Conservation (phyloP, 371 early-diverging fungal species). For the Mortierella sp. region DNA sequence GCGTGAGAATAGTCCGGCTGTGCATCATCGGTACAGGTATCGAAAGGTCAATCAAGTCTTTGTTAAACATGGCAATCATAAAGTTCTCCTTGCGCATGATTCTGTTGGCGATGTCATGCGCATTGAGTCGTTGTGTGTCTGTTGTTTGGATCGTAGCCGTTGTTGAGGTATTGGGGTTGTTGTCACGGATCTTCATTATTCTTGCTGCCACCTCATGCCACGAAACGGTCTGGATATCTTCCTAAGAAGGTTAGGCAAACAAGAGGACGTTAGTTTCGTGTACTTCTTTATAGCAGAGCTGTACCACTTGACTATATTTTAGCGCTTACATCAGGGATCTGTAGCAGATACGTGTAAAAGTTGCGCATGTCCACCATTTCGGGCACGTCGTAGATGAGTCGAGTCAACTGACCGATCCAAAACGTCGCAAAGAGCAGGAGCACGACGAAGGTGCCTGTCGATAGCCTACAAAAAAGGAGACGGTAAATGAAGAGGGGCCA, state of each 20-base stretch:
- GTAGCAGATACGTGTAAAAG: constrained; percentile 86
- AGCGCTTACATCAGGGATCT: constrained; percentile 81
- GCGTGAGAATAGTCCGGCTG: constrained; percentile 76
- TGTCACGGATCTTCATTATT: constrained; percentile 79
- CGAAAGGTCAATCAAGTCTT: constrained; percentile 85
- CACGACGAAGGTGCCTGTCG: constrained; percentile 62
- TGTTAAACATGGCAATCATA: constrained; percentile 95
- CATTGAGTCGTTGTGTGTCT: constrained; percentile 77
- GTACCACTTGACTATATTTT: not conserved
- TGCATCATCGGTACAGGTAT: constrained; percentile 74
- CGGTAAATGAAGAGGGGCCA: not conserved
- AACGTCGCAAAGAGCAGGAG: constrained; percentile 74
- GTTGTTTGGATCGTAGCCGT: constrained; percentile 55
- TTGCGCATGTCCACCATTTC: constrained; percentile 84
- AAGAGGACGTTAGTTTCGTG: not conserved
- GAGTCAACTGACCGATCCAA: constrained; percentile 82
- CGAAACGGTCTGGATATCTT: constrained; percentile 83
- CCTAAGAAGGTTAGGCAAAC: constrained; percentile 46
- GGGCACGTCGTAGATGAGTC: constrained; percentile 80
- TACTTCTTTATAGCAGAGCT: not conserved
- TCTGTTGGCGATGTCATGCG: constrained; percentile 90
- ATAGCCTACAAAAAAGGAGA: constrained; percentile 51
- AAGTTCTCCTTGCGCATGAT: constrained; percentile 99
- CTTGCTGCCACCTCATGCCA: constrained; percentile 84
- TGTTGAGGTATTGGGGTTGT: constrained; percentile 69